phyloP scores from a whole-genome alignment of 2,329 filamentous ascomycete genomes.

The Herpomyces periplanetae region DNA sequence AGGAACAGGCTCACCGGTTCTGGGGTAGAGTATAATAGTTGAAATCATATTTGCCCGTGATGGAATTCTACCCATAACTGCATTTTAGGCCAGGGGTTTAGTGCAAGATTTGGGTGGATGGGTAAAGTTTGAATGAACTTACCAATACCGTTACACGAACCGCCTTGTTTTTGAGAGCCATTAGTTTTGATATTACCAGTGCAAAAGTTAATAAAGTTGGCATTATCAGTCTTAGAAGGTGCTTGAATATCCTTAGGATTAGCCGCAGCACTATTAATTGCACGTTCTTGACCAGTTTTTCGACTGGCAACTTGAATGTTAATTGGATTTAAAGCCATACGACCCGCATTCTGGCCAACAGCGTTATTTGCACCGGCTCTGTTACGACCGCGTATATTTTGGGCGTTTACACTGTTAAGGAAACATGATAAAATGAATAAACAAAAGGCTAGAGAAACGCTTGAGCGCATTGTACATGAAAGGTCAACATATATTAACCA shows the following conservation, averaged over 20 bases:
- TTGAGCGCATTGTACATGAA: too few relatives aligned
- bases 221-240: conserved; percentile 12
- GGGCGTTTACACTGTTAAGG: too few relatives aligned
- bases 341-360: conserved; percentile 3
- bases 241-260: conserved; percentile 9
- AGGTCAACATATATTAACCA: too few relatives aligned
- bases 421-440: too few relatives aligned
- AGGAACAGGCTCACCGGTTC: conserved; percentile 8
- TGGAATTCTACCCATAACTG: conserved; percentile 17
- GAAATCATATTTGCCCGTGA: conserved; percentile 14
- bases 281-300: conserved; percentile 8
- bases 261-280: conserved; percentile 4
- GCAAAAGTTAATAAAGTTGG: conserved; percentile 21
- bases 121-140: conserved; percentile 4
- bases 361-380: too few relatives aligned
- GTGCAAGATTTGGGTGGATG: conserved; percentile 3
- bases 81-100: too few relatives aligned
- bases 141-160: conserved; percentile 20
- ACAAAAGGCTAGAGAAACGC: too few relatives aligned
- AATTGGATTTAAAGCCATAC: conserved; percentile 6
- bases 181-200: conserved; percentile 15
- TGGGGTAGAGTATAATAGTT: conserved; percentile 12
- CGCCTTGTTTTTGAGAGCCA: conserved; percentile 15
- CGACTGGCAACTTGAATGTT: conserved; percentile 10
- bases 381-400: too few relatives aligned